Base-by-base conservation (phyloP, 1,139 yeast species). In the Pichia sp. region DNA sequence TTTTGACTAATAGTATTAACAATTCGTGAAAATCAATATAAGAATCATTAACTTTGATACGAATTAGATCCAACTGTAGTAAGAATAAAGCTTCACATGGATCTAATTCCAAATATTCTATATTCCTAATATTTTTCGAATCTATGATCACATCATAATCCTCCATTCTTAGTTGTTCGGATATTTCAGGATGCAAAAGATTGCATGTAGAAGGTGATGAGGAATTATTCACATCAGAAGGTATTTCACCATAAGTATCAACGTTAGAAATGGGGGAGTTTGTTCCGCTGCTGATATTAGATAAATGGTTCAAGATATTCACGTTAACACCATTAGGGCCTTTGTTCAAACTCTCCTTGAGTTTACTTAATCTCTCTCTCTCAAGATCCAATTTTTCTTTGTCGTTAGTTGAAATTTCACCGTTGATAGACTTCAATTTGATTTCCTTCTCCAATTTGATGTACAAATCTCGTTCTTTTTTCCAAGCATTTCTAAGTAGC, bases 41-140 rank as follows among this genome's bases (percentile, higher is more conserved):
- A n/a, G 40, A 33, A 33, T 40, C 34, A 31, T 47, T 44, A 2
- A 42, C 29, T 16, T 32, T 51, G 61, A 70, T 44, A 57, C 42
- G 32, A 10, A 55, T 49, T 7, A 54, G 39, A n/a, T 49, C 47
- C 7, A 57, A 41, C 50, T 69, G 64, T 4, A 69, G 62, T 35
- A 92, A 67, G 57, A 85, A 94, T 41, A 90, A 67, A 0, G 79
- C 80, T 60, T 94, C 99, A 16, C 71, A 76, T 0, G 88, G 81
- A 68, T 81, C 81, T 37, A 92, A 65, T 58, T 90, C 92, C 40
- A 87, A 64, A 49, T 67, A 70, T 60, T 92, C 98, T 27, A 84
- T 60, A 38, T 75, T 66, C 1, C 64, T 57, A 26, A 76, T 51
- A 4, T 62, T 55, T 2, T 68, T 65, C 8, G 66, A 64, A 5